These are phyloP conservation scores for Sclerotiophoma versabilis DNA, from an alignment of 2,329 filamentous ascomycete species.

Conservation along the genomic window DNA sequence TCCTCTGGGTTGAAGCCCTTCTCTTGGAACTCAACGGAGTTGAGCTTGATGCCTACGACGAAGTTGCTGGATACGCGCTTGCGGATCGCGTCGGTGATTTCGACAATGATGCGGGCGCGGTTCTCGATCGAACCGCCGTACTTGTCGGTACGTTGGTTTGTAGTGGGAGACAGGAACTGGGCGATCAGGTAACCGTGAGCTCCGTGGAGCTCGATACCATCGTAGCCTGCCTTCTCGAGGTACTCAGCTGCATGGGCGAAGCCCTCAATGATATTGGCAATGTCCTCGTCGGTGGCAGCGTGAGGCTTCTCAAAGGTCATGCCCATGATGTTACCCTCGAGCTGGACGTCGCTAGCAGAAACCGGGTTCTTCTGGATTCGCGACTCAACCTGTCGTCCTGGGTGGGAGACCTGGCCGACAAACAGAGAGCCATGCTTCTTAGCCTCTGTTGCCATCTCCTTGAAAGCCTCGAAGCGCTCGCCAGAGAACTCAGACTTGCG, in stretches of 20 bases:
- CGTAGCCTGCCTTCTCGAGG: conserved; percentile 67
- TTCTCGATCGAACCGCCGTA: conserved; percentile 55
- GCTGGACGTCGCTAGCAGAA: conserved; percentile 56
- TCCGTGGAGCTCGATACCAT: conserved; percentile 58
- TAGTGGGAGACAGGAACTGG: conserved; percentile 53
- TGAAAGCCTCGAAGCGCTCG: conserved; percentile 66
- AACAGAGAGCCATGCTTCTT: conserved; percentile 66
- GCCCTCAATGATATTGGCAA: conserved; percentile 63
- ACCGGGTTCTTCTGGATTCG: conserved; percentile 59
- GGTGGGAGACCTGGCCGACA: conserved; percentile 69
- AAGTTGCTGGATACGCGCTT: conserved; percentile 50
- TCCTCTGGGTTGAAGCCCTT: conserved; percentile 61
- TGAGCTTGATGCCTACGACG: conserved; percentile 64
- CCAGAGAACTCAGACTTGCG: conserved; percentile 60
- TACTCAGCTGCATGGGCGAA: conserved; percentile 70
- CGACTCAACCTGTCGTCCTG: conserved; percentile 63
- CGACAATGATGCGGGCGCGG: conserved; percentile 51
- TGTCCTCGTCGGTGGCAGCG: conserved; percentile 62
- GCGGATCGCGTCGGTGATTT: conserved; percentile 51
- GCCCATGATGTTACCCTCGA: conserved; percentile 47
- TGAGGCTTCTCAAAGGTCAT: conserved; percentile 62
- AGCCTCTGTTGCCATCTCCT: conserved; percentile 60
- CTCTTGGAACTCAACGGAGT: conserved; percentile 64
- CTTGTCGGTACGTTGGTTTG: conserved; percentile 53
- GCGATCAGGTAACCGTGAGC: conserved; percentile 57